Conservation (phyloP, 768 basidiomycete genomes). For the Trametes villosa region DNA sequence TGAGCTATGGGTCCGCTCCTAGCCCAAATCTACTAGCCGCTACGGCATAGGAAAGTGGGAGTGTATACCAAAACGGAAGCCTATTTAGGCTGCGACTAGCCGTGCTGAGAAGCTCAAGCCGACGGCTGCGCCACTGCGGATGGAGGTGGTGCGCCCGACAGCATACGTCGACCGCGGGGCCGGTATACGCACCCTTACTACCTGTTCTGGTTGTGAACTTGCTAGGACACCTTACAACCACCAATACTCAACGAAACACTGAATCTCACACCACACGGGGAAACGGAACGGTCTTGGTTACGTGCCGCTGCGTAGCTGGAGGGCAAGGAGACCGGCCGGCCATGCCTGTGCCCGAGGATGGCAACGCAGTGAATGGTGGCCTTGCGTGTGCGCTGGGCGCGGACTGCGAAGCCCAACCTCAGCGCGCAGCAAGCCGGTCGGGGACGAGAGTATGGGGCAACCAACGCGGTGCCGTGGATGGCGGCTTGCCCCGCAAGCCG, state of each 20-base stretch:
- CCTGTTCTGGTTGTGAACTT: background rate
- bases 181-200: background rate
- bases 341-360: no score
- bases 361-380: no score
- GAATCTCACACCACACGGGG: background rate
- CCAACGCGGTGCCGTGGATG: background rate
- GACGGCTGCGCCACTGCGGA: background rate
- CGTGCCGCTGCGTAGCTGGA: background rate
- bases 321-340: background rate
- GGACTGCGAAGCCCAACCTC: no score
- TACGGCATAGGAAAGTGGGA: no score
- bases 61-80: background rate
- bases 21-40: no score
- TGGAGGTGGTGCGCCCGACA: background rate
- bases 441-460: background rate
- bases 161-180: background rate
- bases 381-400: background rate
- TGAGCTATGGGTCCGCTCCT: no score
- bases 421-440: no score
- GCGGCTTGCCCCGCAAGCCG: background rate
- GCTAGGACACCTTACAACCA: background rate
- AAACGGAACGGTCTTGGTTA: background rate
- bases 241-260: background rate
- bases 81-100: background rate
- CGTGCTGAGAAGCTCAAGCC: background rate